Conservation (phyloP, 164 flowering plant species). For the Aristolochia californica region DNA sequence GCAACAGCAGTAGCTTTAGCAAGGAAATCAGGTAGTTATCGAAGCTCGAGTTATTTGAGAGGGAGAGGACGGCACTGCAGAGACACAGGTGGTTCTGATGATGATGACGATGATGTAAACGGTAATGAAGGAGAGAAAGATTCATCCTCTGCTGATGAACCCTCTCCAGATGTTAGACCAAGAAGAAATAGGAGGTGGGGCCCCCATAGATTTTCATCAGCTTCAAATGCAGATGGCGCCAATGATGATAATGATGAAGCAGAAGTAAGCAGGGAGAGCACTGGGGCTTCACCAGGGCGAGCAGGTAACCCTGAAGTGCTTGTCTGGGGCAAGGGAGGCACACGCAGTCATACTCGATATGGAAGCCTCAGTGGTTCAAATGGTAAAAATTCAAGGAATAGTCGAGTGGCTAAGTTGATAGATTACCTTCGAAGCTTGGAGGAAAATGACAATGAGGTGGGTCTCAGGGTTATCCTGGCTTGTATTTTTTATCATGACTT, state of each 20-base stretch:
- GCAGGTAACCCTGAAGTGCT: conserved; percentile 51
- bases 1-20: conserved; percentile 29
- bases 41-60: conserved; percentile 24
- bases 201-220: conserved; percentile 27
- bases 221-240: conserved; percentile 30
- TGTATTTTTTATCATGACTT: background rate
- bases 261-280: conserved; percentile 38
- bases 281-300: conserved; percentile 43
- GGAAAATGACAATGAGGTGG: conserved; percentile 34
- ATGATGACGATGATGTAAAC: conserved; percentile 50
- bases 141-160: conserved; percentile 76
- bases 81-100: conserved; percentile 45
- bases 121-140: conserved; percentile 49
- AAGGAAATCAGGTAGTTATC: conserved; percentile 34
- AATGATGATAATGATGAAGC: conserved; percentile 38
- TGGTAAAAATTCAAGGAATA: conserved; percentile 29
- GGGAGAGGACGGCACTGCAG: conserved; percentile 33
- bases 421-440: conserved; percentile 45
- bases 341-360: conserved; percentile 60
- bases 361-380: conserved; percentile 35
- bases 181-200: conserved; percentile 45
- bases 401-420: conserved; percentile 44
- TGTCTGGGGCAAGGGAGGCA: conserved; percentile 81
- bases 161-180: conserved; percentile 32
- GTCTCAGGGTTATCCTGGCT: background rate